A percentile compares a stretch with the other conserved stretches of the same genome.
These are phyloP conservation scores for Phaseolus lunatus DNA, from an alignment of 306 rosid genomes.

Conservation along the genomic window DNA sequence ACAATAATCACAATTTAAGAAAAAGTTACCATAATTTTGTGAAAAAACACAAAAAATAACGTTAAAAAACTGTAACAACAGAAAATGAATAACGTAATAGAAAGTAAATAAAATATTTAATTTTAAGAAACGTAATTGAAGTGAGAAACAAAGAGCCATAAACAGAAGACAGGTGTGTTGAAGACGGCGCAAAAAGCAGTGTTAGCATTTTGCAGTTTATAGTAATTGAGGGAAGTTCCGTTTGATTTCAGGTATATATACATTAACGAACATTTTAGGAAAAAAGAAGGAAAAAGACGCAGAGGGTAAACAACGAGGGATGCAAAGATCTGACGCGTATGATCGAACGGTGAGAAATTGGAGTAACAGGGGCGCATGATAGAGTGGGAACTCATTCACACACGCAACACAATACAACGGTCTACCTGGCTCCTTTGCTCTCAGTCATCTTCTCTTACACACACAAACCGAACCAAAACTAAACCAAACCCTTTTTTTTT, in stretches of 20 bases:
- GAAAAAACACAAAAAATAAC: no score
- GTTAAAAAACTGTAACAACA: no score
- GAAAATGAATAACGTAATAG: no score
- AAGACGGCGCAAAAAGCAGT: background rate
- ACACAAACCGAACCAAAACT: background rate
- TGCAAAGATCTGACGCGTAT: background rate
- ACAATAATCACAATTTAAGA: no score
- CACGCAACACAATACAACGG: constrained; percentile 13
- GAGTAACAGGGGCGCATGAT: background rate
- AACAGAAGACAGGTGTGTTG: background rate
- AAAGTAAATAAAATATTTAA: background rate
- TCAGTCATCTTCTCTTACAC: constrained; percentile 39
- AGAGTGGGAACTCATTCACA: constrained; percentile 14
- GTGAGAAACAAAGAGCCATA: background rate
- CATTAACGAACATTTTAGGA: no score
- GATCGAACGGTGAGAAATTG: constrained; percentile 33
- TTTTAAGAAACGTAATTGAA: background rate
- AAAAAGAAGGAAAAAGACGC: no score
- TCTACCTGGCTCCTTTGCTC: constrained; percentile 27
- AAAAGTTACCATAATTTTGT: no score
- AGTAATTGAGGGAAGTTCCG: background rate
- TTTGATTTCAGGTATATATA: background rate
- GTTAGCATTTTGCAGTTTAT: background rate
- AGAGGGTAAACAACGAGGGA: constrained; percentile 33
- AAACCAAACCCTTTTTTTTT: constrained; percentile 23